These are phyloP conservation scores for Agrocybe chaxingu DNA, from an alignment of 768 basidiomycete species.

Conservation along the genomic window DNA sequence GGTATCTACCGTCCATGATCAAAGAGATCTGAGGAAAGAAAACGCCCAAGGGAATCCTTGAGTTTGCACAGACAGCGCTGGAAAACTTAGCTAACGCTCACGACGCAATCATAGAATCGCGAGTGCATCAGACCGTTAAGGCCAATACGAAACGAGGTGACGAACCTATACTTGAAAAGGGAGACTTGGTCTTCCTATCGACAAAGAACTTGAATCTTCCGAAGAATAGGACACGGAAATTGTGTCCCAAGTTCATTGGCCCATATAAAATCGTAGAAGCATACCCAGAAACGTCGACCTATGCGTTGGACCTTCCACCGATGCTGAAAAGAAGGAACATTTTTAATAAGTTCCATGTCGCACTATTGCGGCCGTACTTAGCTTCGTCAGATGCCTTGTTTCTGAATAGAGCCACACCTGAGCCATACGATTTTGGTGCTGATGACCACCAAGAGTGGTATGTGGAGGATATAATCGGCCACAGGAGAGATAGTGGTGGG, in stretches of 20 bases:
- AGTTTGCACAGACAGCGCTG: conserved; percentile 8
- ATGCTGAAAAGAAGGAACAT: too few species aligned
- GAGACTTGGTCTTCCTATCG: background rate
- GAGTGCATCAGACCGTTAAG: conserved; percentile 24
- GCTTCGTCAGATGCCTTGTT: too few species aligned
- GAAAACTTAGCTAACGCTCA: conserved; percentile 25
- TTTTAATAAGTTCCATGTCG: too few species aligned
- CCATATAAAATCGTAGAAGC: background rate
- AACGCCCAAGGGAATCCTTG: conserved; percentile 3
- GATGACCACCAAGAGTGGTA: too few species aligned
- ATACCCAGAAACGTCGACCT: conserved; percentile 19
- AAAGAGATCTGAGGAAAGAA: conserved; percentile 7
- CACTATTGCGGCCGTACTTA: too few species aligned
- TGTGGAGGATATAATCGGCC: too few species aligned
- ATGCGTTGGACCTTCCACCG: conserved; percentile 21
- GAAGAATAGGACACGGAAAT: background rate
- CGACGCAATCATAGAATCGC: conserved; percentile 29
- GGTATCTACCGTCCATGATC: conserved; percentile 20
- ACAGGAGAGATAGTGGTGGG: too few species aligned
- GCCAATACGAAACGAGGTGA: conserved; percentile 22
- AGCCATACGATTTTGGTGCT: too few species aligned
- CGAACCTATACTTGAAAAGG: conserved; percentile 9
- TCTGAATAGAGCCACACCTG: too few species aligned
- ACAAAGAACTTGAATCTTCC: background rate
- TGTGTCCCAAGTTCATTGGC: background rate